Evolutionary conservation across 768 basidiomycete genomes (phyloP), one percentile per base, ranked within the genome.

Genomic region (Tylopilus sp.): DNA sequence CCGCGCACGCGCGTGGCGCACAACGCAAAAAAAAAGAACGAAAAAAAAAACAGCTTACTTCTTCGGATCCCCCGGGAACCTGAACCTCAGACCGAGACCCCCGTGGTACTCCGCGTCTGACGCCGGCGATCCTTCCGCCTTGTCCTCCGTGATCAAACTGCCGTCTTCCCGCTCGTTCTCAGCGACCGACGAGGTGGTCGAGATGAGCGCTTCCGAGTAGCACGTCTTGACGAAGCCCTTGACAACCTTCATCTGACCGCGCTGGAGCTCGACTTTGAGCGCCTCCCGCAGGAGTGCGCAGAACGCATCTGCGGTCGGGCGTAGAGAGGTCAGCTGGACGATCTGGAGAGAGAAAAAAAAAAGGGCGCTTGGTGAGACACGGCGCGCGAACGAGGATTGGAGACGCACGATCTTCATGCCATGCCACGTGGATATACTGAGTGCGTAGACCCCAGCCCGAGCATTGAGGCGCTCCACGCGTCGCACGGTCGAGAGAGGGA

Each of bases 391-490:
- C 17, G 31, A 21, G 6, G 28, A 44, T n/a, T 22, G 28, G 51
- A 21, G 20, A 57, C 68, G 49, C 61, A 95, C 95, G 59, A 98
- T 88, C 74, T 95, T 88, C 75, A 90, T 81, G 31, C 91, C 86
- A 67, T 98, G 93, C 91, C 94, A 98, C 46, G 90, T 82, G n/a
- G 85, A 80, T 18, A 98, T 73, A 61, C 92, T 94, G 26, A 99
- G 79, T n/a, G 95, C 95, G 66, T 98, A 98, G 33, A 97, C 87
- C 6, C 97, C 97, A 25, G 93, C 89, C 13, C 93, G 82, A 11
- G 93, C 88, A 67, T 95, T 97, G 47, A 98, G 78, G 43, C 93
- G 76, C 71, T 99, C 97, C 20, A 99, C 97, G 49, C 97, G 77
- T 46, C 97, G 82, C 59, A 99, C 83, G 6, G 93, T 93, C 47